Evolutionary conservation across 2,329 filamentous ascomycete species (phyloP).

Genomic region (Claviceps africana): DNA sequence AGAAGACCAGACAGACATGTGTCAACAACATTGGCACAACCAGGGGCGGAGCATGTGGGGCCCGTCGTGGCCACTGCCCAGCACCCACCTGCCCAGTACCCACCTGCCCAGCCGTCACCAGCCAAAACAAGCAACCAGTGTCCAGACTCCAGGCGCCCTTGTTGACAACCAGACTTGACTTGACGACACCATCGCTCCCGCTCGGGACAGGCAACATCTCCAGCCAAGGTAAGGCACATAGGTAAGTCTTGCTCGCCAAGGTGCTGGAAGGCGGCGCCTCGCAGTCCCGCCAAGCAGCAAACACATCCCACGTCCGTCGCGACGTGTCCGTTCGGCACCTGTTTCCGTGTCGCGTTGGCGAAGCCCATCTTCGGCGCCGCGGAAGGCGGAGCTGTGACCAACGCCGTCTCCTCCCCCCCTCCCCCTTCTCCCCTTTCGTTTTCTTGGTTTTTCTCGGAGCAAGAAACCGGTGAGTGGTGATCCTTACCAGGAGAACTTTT

Average conservation of each 20-base stretch:
- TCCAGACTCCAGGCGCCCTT: neutral
- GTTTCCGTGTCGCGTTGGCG: neutral
- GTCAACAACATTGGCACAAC: neutral
- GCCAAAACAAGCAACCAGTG: constrained; percentile 5
- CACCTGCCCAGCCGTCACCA: neutral
- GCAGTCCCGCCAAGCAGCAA: constrained; percentile 3
- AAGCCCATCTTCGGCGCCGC: neutral
- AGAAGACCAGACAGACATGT: too few species aligned
- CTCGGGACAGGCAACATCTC: constrained; percentile 5
- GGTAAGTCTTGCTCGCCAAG: constrained; percentile 8
- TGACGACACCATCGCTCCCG: constrained; percentile 1
- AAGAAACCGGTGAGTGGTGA: constrained; percentile 3
- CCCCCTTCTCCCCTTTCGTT: too few species aligned
- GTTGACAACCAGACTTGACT: neutral
- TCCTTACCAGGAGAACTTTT: neutral
- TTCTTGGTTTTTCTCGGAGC: neutral
- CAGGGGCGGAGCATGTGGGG: neutral
- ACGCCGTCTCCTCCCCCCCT: neutral
- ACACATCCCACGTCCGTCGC: neutral
- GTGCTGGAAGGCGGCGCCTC: constrained; percentile 4
- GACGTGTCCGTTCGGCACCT: neutral
- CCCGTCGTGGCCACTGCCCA: too few species aligned
- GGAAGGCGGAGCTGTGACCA: neutral
- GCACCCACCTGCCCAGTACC: neutral
- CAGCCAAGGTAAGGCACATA: constrained; percentile 7